phyloP scores from a whole-genome alignment of 1,139 yeast species.

The Suzukiozyma palmioleophila region DNA sequence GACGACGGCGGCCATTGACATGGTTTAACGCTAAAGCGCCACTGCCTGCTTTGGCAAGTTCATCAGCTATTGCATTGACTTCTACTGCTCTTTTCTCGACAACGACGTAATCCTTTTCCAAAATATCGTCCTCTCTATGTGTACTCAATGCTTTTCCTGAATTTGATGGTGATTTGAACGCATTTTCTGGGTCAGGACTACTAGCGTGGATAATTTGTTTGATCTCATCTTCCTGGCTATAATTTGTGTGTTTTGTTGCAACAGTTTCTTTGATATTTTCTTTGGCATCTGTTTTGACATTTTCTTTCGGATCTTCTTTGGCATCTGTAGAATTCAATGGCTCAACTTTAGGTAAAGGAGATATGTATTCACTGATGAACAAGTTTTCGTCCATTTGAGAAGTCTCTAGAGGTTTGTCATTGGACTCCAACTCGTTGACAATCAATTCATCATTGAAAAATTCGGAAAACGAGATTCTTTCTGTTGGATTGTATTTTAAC shows the following conservation, averaged over 20 bases:
- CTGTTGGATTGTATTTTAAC: constrained; percentile 79
- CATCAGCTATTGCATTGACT: constrained; percentile 93
- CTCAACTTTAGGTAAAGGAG: constrained; percentile 27
- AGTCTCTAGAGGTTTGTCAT: constrained; percentile 57
- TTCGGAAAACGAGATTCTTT: constrained; percentile 82
- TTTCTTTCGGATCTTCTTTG: background rate
- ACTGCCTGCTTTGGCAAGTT: constrained; percentile 66
- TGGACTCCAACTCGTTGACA: constrained; percentile 41
- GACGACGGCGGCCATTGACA: constrained; percentile 10
- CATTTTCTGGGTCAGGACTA: constrained; percentile 39
- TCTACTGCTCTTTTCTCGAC: constrained; percentile 93
- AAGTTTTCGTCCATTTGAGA: constrained; percentile 71
- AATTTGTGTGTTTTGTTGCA: constrained; percentile 5
- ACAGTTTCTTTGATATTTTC: constrained; percentile 3
- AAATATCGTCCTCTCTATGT: constrained; percentile 39
- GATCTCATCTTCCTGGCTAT: constrained; percentile 39
- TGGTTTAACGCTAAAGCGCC: constrained; percentile 46
- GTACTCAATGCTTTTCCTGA: constrained; percentile 11
- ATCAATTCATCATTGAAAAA: constrained; percentile 69
- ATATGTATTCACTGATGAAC: constrained; percentile 76
- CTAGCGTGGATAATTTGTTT: constrained; percentile 39
- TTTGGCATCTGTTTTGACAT: constrained; percentile 6
- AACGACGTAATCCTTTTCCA: constrained; percentile 86
- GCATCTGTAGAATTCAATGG: constrained; percentile 8
- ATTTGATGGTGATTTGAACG: constrained; percentile 19